phyloP scores from a whole-genome alignment of 495 filamentous ascomycete genomes.

The Massariosphaeria phaeospora region DNA sequence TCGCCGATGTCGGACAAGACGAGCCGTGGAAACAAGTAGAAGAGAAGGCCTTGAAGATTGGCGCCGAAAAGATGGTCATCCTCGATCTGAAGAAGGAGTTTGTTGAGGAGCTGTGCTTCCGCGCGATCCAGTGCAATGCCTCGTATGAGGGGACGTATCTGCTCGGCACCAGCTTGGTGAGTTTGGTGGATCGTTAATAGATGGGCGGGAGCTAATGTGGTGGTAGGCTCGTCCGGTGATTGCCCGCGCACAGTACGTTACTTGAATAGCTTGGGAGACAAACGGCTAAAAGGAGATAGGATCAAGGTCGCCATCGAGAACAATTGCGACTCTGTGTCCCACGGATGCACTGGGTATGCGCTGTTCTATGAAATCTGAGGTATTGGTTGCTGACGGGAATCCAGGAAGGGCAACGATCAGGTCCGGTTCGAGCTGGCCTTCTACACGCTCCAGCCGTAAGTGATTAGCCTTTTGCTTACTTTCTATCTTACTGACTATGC shows the following conservation, averaged over 20 bases:
- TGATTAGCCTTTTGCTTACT: too few species aligned
- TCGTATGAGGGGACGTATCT: conserved; percentile 58
- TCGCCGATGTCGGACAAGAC: conserved; percentile 42
- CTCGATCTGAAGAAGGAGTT: conserved; percentile 70
- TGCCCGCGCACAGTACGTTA: conserved; percentile 76
- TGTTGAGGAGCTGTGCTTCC: conserved; percentile 81
- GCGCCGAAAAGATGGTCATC: conserved; percentile 58
- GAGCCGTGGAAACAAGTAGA: conserved; percentile 63
- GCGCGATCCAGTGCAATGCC: conserved; percentile 82
- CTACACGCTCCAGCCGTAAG: conserved; percentile 58
- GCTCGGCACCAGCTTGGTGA: conserved; percentile 51
- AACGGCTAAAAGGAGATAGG: too few species aligned
- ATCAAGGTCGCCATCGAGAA: conserved; percentile 66
- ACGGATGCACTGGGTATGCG: conserved; percentile 82
- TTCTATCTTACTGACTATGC: too few species aligned
- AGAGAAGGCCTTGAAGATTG: conserved; percentile 64
- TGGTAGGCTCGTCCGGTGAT: conserved; percentile 91
- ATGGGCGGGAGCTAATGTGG: too few species aligned
- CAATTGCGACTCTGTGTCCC: conserved; percentile 62
- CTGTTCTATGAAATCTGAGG: conserved; percentile 82
- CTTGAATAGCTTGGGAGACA: too few species aligned
- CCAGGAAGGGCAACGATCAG: conserved; percentile 81
- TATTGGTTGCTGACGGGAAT: not conserved
- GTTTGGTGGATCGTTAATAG: too few species aligned
- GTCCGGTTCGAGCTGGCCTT: conserved; percentile 81